Evolutionary conservation across 1,284 basidiomycete species (phyloP).

Genomic region (Puccinia polysora): DNA sequence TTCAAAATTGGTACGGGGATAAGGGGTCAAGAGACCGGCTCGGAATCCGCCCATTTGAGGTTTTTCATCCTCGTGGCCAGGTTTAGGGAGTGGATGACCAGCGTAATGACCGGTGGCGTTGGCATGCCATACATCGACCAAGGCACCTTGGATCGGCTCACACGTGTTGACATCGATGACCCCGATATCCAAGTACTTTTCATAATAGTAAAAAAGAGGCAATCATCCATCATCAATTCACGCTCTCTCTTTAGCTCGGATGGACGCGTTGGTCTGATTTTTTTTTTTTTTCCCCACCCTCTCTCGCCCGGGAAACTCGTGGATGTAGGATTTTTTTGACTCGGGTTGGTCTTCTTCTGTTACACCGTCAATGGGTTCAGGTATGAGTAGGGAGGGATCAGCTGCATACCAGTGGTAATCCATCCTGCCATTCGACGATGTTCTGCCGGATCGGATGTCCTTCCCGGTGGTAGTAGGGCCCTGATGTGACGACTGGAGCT

Average conservation of each 20-base stretch:
- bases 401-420: conserved; percentile 24
- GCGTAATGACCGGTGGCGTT: conserved; percentile 57
- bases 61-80: conserved; percentile 52
- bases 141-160: conserved; percentile 63
- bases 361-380: neutral
- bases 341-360: neutral
- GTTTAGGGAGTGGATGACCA: conserved; percentile 56
- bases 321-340: no score
- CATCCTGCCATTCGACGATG: conserved; percentile 39
- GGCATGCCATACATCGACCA: conserved; percentile 67
- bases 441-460: conserved; percentile 36
- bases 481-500: conserved; percentile 27
- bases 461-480: conserved; percentile 29
- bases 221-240: no score
- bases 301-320: no score
- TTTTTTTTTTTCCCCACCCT: no score
- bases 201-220: neutral
- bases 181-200: conserved; percentile 61
- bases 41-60: conserved; percentile 52
- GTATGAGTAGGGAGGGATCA: neutral
- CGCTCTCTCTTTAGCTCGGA: no score
- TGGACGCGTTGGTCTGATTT: neutral
- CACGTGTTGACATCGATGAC: conserved; percentile 71
- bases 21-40: conserved; percentile 54
- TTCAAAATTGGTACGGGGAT: conserved; percentile 54